These are phyloP conservation scores for Pisolithus albus DNA, from an alignment of 768 basidiomycete genomes.

Conservation along the genomic window DNA sequence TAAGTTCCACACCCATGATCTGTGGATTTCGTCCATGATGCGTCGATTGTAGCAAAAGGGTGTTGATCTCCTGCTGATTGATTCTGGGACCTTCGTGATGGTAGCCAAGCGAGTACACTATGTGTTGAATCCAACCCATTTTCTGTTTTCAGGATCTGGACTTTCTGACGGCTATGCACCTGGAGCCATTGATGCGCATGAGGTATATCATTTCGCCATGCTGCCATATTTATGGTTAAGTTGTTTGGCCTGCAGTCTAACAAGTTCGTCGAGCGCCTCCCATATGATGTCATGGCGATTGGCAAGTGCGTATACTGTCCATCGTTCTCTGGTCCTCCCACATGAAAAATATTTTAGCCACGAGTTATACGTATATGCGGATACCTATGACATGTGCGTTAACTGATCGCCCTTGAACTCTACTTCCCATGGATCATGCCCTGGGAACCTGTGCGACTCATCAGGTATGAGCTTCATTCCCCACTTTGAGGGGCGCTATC, in stretches of 20 bases:
- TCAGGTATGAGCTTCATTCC: slow-evolving; percentile 62
- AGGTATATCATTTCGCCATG: slow-evolving; percentile 34
- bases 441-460: neutral
- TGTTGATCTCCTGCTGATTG: slow-evolving; percentile 80
- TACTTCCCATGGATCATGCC: neutral
- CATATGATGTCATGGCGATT: slow-evolving; percentile 78
- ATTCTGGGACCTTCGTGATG: slow-evolving; percentile 77
- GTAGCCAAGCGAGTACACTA: slow-evolving; percentile 20
- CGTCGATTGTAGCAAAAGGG: slow-evolving; percentile 44
- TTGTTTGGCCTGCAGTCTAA: slow-evolving; percentile 44
- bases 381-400: slow-evolving; percentile 58
- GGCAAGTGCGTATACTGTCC: slow-evolving; percentile 55
- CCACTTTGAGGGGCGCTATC: slow-evolving; percentile 60
- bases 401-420: neutral
- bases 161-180: slow-evolving; percentile 68
- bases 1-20: slow-evolving; percentile 16
- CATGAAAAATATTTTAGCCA: slow-evolving; percentile 42
- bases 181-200: slow-evolving; percentile 69
- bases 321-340: neutral
- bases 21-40: neutral
- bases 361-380: slow-evolving; percentile 67
- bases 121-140: neutral
- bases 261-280: slow-evolving; percentile 63
- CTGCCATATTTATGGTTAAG: neutral
- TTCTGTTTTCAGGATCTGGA: slow-evolving; percentile 51